These are phyloP conservation scores for Apophysomyces sp. DNA, from an alignment of 371 early-diverging fungal genomes.

Conservation along the genomic window DNA sequence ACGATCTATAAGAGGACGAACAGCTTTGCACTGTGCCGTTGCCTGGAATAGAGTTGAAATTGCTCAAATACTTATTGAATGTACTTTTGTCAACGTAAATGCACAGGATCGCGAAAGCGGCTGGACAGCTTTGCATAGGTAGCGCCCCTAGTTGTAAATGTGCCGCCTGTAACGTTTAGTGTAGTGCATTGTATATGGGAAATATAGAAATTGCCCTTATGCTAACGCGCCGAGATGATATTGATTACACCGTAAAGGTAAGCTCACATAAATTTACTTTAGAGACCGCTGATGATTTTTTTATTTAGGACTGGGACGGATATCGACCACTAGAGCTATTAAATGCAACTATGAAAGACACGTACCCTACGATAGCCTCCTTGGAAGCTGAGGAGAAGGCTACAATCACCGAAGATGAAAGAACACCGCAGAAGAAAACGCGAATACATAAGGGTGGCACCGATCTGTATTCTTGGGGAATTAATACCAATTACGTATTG, in stretches of 20 bases:
- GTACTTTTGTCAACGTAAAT: slow-evolving; percentile 60
- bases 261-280: background rate
- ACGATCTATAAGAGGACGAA: slow-evolving; percentile 44
- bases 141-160: background rate
- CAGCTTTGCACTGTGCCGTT: slow-evolving; percentile 49
- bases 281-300: background rate
- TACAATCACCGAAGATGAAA: background rate
- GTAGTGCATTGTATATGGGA: slow-evolving; percentile 65
- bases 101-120: slow-evolving; percentile 67
- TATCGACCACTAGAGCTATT: slow-evolving; percentile 29
- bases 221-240: slow-evolving; percentile 49
- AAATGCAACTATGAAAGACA: slow-evolving; percentile 14
- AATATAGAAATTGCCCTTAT: slow-evolving; percentile 59
- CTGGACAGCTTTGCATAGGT: slow-evolving; percentile 74
- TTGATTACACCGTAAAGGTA: slow-evolving; percentile 55
- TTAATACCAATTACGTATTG: slow-evolving; percentile 69
- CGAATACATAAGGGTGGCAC: slow-evolving; percentile 34
- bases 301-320: slow-evolving; percentile 31
- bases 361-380: slow-evolving; percentile 4
- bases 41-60: slow-evolving; percentile 44
- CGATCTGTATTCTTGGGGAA: slow-evolving; percentile 77
- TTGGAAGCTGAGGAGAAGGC: background rate
- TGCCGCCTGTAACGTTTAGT: background rate
- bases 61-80: slow-evolving; percentile 42
- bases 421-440: background rate